Evolutionary conservation across 2,329 filamentous ascomycete genomes (phyloP), one percentile per base, ranked within the genome.

Genomic region (Blumeriella jaapii): DNA sequence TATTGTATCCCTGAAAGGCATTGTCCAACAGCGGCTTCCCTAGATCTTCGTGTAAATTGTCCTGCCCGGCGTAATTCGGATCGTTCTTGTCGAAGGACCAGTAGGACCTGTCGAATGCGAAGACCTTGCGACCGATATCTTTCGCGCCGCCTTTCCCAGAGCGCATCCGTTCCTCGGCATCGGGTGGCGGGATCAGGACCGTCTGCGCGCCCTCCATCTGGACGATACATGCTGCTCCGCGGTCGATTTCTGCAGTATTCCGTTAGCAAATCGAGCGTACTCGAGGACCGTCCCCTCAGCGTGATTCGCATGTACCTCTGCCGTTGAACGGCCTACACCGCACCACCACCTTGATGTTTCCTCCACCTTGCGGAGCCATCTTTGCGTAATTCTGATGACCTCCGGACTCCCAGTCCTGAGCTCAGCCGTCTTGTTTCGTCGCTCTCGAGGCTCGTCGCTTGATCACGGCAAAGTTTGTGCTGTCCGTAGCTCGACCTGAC

Each of bases 261-360:
- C 18, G 18, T 34, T 25, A 37, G 20, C 29, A 36, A 12, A 26
- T 26, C 14, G 20, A 15, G 15, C 20, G 16, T 24, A 4, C 24
- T n/a, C 28, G 28, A 27, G 28, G 13, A 10, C n/a, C n/a, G 19
- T n/a, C 11, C 31, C 20, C 24, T 13, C 13, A 24, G 9, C 5
- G 16, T 5, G 9, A 15, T 22, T 13, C 24, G 30, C 30, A 46
- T 67, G 40, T 68, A 89, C 86, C 85, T 89, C 87, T 78, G 55
- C 76, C 78, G 61, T 98, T 98, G 66, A 98, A 98, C 32, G 91
- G 91, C 58, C 91, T 77, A 53, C 82, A 79, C 65, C 91, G 78
- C 68, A 98, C 91, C 69, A 98, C 91, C 66, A 98, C 91, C 78
- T 98, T 98, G 62, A 98, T 98, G 59, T 98, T 98, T 58, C 91